These are phyloP conservation scores for Rhizoclosmatium globosum DNA, from an alignment of 192 early-diverging fungal genomes.

Conservation along the genomic window DNA sequence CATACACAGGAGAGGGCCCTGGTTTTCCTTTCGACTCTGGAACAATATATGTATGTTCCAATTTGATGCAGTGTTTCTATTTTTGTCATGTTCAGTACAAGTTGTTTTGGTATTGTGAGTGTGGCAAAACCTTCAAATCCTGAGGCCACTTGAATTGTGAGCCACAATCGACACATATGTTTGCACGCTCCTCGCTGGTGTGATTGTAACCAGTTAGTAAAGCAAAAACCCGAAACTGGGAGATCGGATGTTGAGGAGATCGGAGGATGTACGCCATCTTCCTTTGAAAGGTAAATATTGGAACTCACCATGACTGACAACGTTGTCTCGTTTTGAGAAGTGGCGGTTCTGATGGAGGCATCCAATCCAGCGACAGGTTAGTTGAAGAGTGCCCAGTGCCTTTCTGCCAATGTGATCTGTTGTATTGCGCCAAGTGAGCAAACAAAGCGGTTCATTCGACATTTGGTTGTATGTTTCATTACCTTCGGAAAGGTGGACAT, in stretches of 20 bases:
- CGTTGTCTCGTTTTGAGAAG: constrained; percentile 22
- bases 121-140: background rate
- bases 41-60: background rate
- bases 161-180: constrained; percentile 10
- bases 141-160: constrained; percentile 19
- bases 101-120: too few species aligned
- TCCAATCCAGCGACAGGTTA: constrained; percentile 67
- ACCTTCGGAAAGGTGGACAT: background rate
- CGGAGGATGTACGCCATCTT: too few species aligned
- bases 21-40: constrained; percentile 3
- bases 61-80: constrained; percentile 7
- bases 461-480: too few species aligned
- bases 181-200: background rate
- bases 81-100: too few species aligned
- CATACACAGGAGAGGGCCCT: background rate
- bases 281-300: constrained; percentile 46
- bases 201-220: too few species aligned
- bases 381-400: constrained; percentile 57
- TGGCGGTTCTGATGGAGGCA: constrained; percentile 18
- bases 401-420: constrained; percentile 89
- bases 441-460: too few species aligned
- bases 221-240: too few species aligned
- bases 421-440: too few species aligned
- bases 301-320: constrained; percentile 64
- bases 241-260: too few species aligned